Evolutionary conservation across 208 protist species (phyloP).

Genomic region (Herpetomonas tarakana): DNA sequence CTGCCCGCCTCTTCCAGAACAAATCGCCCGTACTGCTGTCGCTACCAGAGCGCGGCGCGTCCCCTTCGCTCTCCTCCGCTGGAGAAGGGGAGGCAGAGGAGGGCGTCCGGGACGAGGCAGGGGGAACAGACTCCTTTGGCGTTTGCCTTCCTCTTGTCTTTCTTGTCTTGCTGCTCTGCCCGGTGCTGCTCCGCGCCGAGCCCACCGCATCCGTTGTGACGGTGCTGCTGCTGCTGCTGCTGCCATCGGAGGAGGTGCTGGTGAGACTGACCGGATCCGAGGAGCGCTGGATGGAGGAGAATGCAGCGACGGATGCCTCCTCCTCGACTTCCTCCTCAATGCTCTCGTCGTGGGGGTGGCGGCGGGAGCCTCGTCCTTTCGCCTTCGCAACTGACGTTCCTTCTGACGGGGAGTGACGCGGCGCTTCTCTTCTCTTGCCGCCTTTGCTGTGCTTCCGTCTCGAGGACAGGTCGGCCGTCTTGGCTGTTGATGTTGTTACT

Average conservation of each 20-base stretch:
- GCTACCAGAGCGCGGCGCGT: neutral
- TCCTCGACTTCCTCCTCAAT: neutral
- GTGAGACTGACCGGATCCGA: neutral
- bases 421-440: neutral
- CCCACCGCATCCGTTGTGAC: too few relatives aligned
- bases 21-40: conserved; percentile 35
- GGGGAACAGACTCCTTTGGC: too few relatives aligned
- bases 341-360: neutral
- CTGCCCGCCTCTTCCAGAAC: conserved; percentile 25
- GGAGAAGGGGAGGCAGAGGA: too few relatives aligned
- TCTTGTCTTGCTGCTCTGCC: neutral
- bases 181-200: too few relatives aligned
- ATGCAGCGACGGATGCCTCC: neutral
- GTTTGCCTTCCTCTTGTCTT: neutral
- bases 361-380: too few relatives aligned
- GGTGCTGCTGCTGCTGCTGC: neutral
- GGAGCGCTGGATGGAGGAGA: neutral
- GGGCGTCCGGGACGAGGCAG: too few relatives aligned
- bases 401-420: neutral
- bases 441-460: neutral
- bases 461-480: neutral
- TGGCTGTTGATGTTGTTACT: neutral
- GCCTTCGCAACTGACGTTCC: neutral
- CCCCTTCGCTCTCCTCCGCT: neutral
- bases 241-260: neutral